Percentiles rank a stretch among this genome's conserved stretches.
Evolutionary conservation across 2,329 filamentous ascomycete species (phyloP).

Genomic region (Sporothrix luriei): DNA sequence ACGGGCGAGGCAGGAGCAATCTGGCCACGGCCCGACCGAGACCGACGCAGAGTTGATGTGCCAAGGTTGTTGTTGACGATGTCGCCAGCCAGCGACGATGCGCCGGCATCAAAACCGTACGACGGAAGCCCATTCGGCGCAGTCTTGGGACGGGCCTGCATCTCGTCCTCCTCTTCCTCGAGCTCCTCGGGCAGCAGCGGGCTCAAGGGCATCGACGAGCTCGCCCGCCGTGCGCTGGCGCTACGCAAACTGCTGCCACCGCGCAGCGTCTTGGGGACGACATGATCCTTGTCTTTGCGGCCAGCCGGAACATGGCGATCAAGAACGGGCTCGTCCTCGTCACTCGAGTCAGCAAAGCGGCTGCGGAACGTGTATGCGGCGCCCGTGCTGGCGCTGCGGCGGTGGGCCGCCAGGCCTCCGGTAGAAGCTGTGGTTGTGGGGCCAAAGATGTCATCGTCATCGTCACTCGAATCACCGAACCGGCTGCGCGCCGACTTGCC

Average conservation of each 20-base stretch:
- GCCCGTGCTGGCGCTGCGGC: constrained; percentile 19
- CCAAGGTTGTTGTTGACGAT: constrained; percentile 23
- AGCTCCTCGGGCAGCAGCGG: constrained; percentile 49
- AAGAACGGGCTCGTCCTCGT: constrained; percentile 54
- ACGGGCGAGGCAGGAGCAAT: constrained; percentile 38
- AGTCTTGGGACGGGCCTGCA: not conserved
- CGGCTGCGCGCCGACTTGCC: constrained; percentile 47
- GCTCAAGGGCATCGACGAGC: constrained; percentile 31
- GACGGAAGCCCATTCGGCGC: not conserved
- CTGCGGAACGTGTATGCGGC: constrained; percentile 48
- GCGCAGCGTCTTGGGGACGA: constrained; percentile 45
- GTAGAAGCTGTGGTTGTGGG: not conserved
- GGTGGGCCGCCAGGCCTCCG: constrained; percentile 13
- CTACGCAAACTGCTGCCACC: constrained; percentile 35
- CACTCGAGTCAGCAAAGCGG: constrained; percentile 66
- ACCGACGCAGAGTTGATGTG: constrained; percentile 44
- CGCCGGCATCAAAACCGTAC: not conserved
- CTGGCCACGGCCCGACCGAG: constrained; percentile 48
- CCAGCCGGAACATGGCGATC: constrained; percentile 50
- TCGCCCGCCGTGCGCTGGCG: constrained; percentile 7
- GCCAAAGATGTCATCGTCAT: constrained; percentile 43
- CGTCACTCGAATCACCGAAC: constrained; percentile 66
- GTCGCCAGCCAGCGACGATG: not conserved
- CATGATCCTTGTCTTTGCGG: constrained; percentile 69
- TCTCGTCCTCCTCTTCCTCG: constrained; percentile 32